Conservation (phyloP, 352 stramenopile species). For the Saprolegnia parasitica region DNA sequence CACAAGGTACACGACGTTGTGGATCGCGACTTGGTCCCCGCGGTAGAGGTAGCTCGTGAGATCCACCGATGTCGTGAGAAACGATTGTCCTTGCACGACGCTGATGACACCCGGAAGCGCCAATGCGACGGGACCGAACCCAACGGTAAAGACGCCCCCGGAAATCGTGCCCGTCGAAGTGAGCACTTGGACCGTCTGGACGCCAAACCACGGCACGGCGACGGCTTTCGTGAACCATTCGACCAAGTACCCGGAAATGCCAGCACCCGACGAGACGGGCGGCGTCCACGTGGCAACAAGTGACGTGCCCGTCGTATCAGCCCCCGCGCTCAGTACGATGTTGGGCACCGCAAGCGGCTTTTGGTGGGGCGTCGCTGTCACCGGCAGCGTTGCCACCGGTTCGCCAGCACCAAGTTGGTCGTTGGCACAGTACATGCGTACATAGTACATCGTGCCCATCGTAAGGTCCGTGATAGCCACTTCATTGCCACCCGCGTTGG, state of each 20-base stretch:
- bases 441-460: slow-evolving; percentile 48
- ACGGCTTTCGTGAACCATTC: slow-evolving; percentile 68
- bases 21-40: slow-evolving; percentile 80
- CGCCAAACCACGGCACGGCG: slow-evolving; percentile 54
- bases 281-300: slow-evolving; percentile 54
- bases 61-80: slow-evolving; percentile 80
- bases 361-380: slow-evolving; percentile 54
- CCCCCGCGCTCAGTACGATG: not conserved
- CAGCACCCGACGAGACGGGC: slow-evolving; percentile 15
- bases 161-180: slow-evolving; percentile 47
- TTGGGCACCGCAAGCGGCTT: slow-evolving; percentile 41
- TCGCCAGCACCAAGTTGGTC: slow-evolving; percentile 42
- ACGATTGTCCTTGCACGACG: slow-evolving; percentile 49
- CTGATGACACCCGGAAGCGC: slow-evolving; percentile 49
- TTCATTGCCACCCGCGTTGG: slow-evolving; percentile 31
- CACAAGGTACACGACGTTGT: slow-evolving; percentile 72
- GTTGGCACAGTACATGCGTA: slow-evolving; percentile 70
- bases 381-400: slow-evolving; percentile 42
- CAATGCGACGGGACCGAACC: slow-evolving; percentile 36
- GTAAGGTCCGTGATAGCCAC: slow-evolving; percentile 53
- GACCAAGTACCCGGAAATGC: slow-evolving; percentile 43
- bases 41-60: slow-evolving; percentile 77
- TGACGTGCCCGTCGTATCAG: slow-evolving; percentile 35
- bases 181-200: slow-evolving; percentile 48
- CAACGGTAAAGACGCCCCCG: slow-evolving; percentile 56